Evolutionary conservation across 148 eudicot species (phyloP).

Genomic region (Arctostaphylos glauca): DNA sequence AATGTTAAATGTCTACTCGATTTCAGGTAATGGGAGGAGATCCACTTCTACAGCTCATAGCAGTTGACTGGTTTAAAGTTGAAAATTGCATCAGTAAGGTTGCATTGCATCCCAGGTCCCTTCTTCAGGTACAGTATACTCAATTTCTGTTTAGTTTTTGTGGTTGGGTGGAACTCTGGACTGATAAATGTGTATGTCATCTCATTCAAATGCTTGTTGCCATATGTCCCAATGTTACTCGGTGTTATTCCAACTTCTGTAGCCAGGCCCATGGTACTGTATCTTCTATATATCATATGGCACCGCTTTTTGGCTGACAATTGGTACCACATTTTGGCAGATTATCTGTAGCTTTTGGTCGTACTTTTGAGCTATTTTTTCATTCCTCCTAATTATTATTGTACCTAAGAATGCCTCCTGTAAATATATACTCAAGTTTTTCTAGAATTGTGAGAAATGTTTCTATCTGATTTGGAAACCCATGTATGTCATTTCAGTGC

Average conservation of each 20-base stretch:
- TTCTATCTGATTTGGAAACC: constrained; percentile 1
- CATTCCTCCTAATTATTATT: neutral
- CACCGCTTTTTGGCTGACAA: neutral
- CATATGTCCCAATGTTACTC: neutral
- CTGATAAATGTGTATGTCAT: neutral
- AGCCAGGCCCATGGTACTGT: neutral
- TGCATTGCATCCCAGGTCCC: constrained; percentile 80
- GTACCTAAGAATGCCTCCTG: neutral
- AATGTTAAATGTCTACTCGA: neutral
- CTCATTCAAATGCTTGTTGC: neutral
- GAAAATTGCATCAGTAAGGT: constrained; percentile 58
- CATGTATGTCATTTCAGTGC: neutral
- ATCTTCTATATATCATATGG: neutral
- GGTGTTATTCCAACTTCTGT: neutral
- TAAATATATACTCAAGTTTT: neutral
- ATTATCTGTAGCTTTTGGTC: neutral
- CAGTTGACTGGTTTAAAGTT: constrained; percentile 95
- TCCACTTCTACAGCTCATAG: constrained; percentile 91
- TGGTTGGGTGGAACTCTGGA: constrained; percentile 1
- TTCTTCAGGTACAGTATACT: constrained; percentile 67
- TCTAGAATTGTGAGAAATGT: no score
- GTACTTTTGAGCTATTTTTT: neutral
- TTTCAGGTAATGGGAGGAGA: constrained; percentile 84
- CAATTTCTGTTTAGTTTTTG: neutral
- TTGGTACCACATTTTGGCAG: neutral